These are phyloP conservation scores for Colletotrichum spaethianum DNA, from an alignment of 2,329 filamentous ascomycete genomes.

Conservation along the genomic window DNA sequence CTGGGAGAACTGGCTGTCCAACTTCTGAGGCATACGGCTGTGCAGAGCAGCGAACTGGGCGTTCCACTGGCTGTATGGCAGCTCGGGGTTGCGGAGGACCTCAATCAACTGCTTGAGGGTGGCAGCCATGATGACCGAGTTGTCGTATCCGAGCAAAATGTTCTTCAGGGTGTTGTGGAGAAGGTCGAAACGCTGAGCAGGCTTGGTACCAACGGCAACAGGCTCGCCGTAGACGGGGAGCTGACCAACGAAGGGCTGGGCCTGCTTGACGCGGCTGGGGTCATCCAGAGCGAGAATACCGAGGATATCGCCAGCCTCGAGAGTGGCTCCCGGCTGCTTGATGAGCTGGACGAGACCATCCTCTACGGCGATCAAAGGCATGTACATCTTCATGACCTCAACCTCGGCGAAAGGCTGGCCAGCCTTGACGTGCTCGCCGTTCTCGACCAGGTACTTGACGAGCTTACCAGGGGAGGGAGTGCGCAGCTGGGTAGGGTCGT, in stretches of 20 bases:
- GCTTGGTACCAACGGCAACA: conserved; percentile 90
- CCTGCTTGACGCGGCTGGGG: conserved; percentile 95
- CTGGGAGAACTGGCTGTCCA: conserved; percentile 85
- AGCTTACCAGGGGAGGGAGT: conserved; percentile 97
- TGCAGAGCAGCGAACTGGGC: conserved; percentile 97
- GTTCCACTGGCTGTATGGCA: conserved; percentile 97
- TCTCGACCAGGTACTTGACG: conserved; percentile 97
- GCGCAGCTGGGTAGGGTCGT: conserved; percentile 96
- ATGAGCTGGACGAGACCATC: conserved; percentile 98
- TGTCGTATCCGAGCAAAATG: conserved; percentile 95
- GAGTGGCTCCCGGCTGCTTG: conserved; percentile 98
- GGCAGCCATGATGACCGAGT: conserved; percentile 93
- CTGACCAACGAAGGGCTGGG: conserved; percentile 92
- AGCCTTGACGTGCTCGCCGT: conserved; percentile 91
- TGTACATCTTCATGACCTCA: conserved; percentile 99
- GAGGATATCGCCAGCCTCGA: conserved; percentile 98
- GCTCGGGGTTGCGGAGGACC: conserved; percentile 88
- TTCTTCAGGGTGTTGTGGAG: conserved; percentile 85
- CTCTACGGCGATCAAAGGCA: conserved; percentile 95
- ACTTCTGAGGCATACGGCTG: conserved; percentile 94
- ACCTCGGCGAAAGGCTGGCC: conserved; percentile 96
- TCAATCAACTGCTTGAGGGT: conserved; percentile 92
- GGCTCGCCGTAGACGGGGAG: conserved; percentile 90
- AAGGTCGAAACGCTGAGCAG: conserved; percentile 87
- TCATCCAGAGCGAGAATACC: conserved; percentile 97